A percentile compares a stretch with the other conserved stretches of the same genome.
Evolutionary conservation across 805 yeast species (phyloP).

Genomic region (Starmerella gropengiesseri): DNA sequence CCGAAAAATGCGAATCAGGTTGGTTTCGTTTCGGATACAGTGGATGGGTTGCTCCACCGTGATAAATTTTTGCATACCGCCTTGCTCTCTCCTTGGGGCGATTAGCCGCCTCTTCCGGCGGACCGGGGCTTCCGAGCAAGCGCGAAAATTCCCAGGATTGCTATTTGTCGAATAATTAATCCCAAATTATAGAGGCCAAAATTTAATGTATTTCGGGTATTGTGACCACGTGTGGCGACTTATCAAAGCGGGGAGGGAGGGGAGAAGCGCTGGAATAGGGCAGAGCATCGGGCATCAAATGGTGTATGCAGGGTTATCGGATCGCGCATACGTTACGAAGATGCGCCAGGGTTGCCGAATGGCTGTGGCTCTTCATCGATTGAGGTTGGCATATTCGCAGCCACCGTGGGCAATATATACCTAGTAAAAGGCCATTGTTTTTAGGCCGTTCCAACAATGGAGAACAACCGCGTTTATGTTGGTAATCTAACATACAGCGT

Average conservation of each 20-base stretch:
- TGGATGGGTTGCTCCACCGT: too few species aligned
- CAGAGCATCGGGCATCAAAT: constrained; percentile 1
- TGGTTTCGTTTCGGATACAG: too few species aligned
- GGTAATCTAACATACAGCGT: constrained; percentile 35
- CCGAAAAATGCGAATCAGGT: too few species aligned
- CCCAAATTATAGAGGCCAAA: too few species aligned
- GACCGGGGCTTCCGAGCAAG: too few species aligned
- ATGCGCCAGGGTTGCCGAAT: constrained; percentile 6
- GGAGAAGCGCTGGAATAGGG: neutral
- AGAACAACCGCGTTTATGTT: constrained; percentile 34
- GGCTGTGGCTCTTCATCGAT: neutral
- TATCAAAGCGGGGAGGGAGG: neutral
- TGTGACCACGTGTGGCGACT: too few species aligned
- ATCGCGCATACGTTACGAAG: constrained; percentile 8
- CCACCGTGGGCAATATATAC: constrained; percentile 6
- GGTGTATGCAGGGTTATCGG: constrained; percentile 6
- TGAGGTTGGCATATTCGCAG: constrained; percentile 3
- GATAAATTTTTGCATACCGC: too few species aligned
- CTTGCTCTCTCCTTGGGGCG: too few species aligned
- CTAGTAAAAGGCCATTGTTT: constrained; percentile 1
- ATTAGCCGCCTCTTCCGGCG: too few species aligned
- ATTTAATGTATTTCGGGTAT: too few species aligned
- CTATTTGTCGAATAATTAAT: too few species aligned
- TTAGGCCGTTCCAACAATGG: constrained; percentile 6
- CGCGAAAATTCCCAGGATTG: too few species aligned